Base-by-base conservation (phyloP, 305 asterid species). In the Fraxinus angustifolia region DNA sequence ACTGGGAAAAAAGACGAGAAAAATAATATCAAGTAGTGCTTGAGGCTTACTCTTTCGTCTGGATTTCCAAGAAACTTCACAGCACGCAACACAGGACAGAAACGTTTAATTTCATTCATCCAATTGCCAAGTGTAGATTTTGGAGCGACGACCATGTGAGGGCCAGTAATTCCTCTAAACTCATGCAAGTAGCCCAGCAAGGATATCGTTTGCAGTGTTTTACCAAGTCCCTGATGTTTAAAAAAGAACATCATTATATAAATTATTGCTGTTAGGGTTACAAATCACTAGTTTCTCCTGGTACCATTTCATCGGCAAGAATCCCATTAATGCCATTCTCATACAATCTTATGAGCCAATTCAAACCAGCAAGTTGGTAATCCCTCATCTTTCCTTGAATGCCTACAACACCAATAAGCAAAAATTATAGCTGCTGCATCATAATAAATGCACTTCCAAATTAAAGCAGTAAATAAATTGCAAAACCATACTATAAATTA, bases 381-480 rank as follows among this genome's bases (percentile, higher is more conserved):
- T 96, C 99, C 87, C 99, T 92, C 99, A 96, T 96, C 94, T 96
- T 96, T 73, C 99, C 99, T 78, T 94, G 97, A 85, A 96, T 96
- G 84, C 99, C 99, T 96, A 88, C 77, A 80, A 68, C 38, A 78
- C 14, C 75, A 74, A 26, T 50, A 56, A 28, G 75, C 48, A 12
- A 48, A 76, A 62, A 16, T 73, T 75, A 75, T 58, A 70, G 34
- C 60, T 76, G 76, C 80, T 34, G 38, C 35, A 70, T 70, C 81
- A 76, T 58, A 76, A 70, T 36, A 80, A 16, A 30, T 6, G 40
- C 35, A 53, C 67, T 26, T 30, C 60, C 7, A 8, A 50, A 75
- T 16, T 71, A 53, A 35, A 10, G n/a, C 10, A 78, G 8, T 14
- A 21, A n/a, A 31, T 48, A 17, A 40, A 60, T 36, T 16, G 65